phyloP scores from a whole-genome alignment of 441 rosid genomes.

The Adansonia madagascariensis region DNA sequence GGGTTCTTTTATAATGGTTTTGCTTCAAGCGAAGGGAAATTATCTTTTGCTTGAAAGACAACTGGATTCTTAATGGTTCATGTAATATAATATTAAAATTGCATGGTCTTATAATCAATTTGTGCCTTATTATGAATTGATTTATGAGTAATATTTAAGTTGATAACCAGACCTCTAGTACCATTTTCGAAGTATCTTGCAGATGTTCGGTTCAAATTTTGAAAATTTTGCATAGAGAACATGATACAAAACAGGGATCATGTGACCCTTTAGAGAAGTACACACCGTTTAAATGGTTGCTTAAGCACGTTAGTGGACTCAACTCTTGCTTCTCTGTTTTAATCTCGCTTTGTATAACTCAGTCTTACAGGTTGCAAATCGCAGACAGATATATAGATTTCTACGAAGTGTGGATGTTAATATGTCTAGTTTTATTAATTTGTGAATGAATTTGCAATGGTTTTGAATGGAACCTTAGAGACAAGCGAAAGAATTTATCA shows the following conservation, averaged over 20 bases:
- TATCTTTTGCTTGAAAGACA: conserved; percentile 11
- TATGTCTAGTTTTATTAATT: too few relatives aligned
- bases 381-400: too few relatives aligned
- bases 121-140: background rate
- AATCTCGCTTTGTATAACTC: too few relatives aligned
- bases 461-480: background rate
- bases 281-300: background rate
- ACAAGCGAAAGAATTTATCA: too few relatives aligned
- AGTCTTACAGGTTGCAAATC: too few relatives aligned
- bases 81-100: background rate
- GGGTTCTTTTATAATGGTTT: background rate
- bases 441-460: too few relatives aligned
- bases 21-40: background rate
- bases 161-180: background rate
- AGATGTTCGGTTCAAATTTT: background rate
- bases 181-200: background rate
- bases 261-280: too few relatives aligned
- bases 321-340: too few relatives aligned
- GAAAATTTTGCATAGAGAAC: background rate
- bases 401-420: too few relatives aligned
- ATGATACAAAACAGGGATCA: too few relatives aligned
- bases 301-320: too few relatives aligned
- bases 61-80: background rate
- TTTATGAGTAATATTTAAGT: background rate
- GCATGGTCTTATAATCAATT: background rate